Evolutionary conservation across 768 basidiomycete genomes (phyloP), one percentile per base, ranked within the genome.

Genomic region (Xerocomellus intermedius): DNA sequence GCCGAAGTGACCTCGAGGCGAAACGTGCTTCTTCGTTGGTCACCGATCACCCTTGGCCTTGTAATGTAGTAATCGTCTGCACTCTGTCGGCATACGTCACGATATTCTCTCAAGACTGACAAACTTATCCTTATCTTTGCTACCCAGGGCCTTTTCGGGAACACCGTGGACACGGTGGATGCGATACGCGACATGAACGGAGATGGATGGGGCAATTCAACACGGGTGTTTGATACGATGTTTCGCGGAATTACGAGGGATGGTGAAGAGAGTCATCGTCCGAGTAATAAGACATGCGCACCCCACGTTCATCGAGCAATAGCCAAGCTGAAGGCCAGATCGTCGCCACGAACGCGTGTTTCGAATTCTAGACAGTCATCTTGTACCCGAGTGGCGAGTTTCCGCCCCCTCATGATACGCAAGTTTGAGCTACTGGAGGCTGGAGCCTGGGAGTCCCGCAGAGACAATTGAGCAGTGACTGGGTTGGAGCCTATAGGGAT

Each of bases 201-300:
- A 28, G 38, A 38, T 50, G 54, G 54, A 39, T 43, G 46, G 54
- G 39, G 33, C 0, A 14, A 43, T 21, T 21, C 41, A 16, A 19
- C 41, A 5, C 16, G 38, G n/a, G 54, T 32, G 30, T 14, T 19
- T 12, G 28, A 38, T 17, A 35, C 43, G 44, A 36, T 4, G 30
- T 16, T 37, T 38, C 16, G 21, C 33, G 55, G 33, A 24, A 41
- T 41, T 49, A 48, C 19, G 43, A 36, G 10, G 30, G 35, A 19
- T 26, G 17, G 42, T 22, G 32, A 36, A 38, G 22, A 41, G 24
- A 19, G 26, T 36, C 36, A 28, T 22, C 17, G 36, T 28, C 8
- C 19, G 60, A 37, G 56, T 65, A 54, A 65, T 48, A 48, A 32
- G 36, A 57, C 64, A 55, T 45, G 61, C 55, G 21, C 24, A 14